Evolutionary conservation across 306 rosid species (phyloP), one percentile per base, ranked within the genome.

Genomic region (Corylus heterophylla): DNA sequence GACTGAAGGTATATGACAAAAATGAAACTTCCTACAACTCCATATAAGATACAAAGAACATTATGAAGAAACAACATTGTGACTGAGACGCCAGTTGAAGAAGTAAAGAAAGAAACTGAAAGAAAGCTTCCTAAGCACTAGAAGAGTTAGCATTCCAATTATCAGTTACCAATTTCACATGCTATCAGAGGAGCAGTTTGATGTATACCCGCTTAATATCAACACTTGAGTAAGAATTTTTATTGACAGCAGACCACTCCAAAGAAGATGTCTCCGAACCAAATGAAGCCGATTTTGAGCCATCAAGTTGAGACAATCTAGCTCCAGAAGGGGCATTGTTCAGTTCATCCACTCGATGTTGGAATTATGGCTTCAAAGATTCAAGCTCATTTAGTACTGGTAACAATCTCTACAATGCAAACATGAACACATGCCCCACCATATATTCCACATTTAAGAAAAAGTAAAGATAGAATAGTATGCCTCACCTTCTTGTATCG

Each of bases 311-410:
- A 35, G 81, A 79, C 66, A 82, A 82, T n/a, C 82, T 84, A 85
- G 82, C 70, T 78, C 69, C 74, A 74, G 66, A 78, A 83, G 48
- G 81, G 11, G 69, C 85, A 74, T 83, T 80, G 14, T 92, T 89
- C 73, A 89, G 89, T 78, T 85, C 88, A 58, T 74, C 81, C 82
- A 85, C 81, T 78, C 42, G 86, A 45, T 54, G 76, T 62, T 84
- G 85, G 59, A 86, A 89, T 80, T 89, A 89, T 1, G 95, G 95
- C 86, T 89, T 91, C 86, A 94, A 79, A 51, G 89, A 82, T 81
- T 94, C 98, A 69, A 94, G 89, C 83, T 94, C 98, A 80, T 94
- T 91, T 51, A 94, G 76, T 69, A 89, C 92, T 55, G 12, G 39
- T 11, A 71, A 75, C 25, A 89, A 84, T 85, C 82, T 92, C 98